A percentile compares a stretch with the other conserved stretches of the same genome.
phyloP scores from a whole-genome alignment of 108 stramenopile genomes.

The Skeletonema menzelii region DNA sequence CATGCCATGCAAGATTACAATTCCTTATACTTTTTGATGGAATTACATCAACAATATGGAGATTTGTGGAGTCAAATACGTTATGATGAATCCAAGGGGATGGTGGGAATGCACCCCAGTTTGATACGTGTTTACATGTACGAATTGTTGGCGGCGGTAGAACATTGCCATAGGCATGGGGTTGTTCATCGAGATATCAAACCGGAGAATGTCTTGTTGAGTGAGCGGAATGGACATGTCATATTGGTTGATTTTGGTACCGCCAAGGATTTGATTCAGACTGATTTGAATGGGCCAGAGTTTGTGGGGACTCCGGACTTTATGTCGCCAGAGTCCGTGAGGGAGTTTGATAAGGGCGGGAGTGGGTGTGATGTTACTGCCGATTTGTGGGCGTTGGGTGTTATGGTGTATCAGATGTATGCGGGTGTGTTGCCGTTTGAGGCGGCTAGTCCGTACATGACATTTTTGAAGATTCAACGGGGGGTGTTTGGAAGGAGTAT shows the following conservation, averaged over 20 bases:
- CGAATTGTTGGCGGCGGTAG: constrained; percentile 88
- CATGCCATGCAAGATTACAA: constrained; percentile 90
- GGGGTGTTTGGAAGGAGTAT: constrained; percentile 48
- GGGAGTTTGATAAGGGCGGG: constrained; percentile 40
- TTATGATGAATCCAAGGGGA: constrained; percentile 36
- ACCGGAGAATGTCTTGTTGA: constrained; percentile 92
- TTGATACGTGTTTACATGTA: constrained; percentile 79
- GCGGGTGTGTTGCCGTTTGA: constrained; percentile 82
- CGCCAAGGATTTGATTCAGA: constrained; percentile 91
- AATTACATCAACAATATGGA: constrained; percentile 77
- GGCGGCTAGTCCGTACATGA: constrained; percentile 84
- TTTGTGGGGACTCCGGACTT: constrained; percentile 99
- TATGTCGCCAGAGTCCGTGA: constrained; percentile 95
- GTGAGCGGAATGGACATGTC: constrained; percentile 72
- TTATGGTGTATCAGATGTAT: constrained; percentile 71
- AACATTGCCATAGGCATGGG: constrained; percentile 87
- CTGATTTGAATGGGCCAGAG: constrained; percentile 96
- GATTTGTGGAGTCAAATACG: constrained; percentile 90
- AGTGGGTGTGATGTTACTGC: constrained; percentile 53
- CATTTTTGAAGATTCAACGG: constrained; percentile 86
- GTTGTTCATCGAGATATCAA: constrained; percentile 98
- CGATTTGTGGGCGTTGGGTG: constrained; percentile 88
- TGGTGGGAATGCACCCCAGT: constrained; percentile 77
- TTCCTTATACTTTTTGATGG: constrained; percentile 76
- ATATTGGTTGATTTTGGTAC: constrained; percentile 98